Conservation (phyloP, 176 grass and related monocot species). For the Cymbopogon citratus region DNA sequence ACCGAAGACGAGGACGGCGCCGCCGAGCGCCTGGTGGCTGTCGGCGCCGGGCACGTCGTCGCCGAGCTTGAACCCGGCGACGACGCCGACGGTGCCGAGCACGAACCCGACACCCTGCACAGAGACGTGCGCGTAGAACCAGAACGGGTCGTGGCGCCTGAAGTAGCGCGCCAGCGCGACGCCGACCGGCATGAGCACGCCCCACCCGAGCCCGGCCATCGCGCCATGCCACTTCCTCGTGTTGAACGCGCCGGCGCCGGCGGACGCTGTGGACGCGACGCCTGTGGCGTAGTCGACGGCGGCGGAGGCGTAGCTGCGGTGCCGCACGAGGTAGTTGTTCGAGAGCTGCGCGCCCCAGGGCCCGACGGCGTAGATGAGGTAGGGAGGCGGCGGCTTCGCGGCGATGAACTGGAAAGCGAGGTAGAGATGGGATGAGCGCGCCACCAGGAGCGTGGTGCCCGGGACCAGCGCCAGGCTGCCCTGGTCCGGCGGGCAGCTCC, state of each 20-base stretch:
- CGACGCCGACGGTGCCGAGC: slow-evolving; percentile 36
- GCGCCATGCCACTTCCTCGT: slow-evolving; percentile 50
- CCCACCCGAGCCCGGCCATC: slow-evolving; percentile 50
- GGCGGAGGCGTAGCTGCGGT: slow-evolving; percentile 34
- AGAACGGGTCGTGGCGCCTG: slow-evolving; percentile 50
- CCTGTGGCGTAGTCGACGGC: slow-evolving; percentile 48
- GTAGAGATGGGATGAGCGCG: slow-evolving; percentile 47
- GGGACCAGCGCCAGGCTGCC: slow-evolving; percentile 41
- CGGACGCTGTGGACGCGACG: slow-evolving; percentile 2
- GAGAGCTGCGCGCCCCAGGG: slow-evolving; percentile 33
- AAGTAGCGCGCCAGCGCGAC: slow-evolving; percentile 58
- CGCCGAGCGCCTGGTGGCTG: slow-evolving; percentile 40
- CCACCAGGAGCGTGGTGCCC: slow-evolving; percentile 40
- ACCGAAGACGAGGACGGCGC: slow-evolving; percentile 43
- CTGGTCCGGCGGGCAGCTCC: slow-evolving; percentile 51
- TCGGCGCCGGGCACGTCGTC: slow-evolving; percentile 36
- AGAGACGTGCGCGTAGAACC: slow-evolving; percentile 73
- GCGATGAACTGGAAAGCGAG: slow-evolving; percentile 56
- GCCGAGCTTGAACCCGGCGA: slow-evolving; percentile 44
- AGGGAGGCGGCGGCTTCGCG: neutral
- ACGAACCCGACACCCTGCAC: slow-evolving; percentile 62
- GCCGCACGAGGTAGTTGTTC: slow-evolving; percentile 31
- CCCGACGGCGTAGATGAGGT: slow-evolving; percentile 68
- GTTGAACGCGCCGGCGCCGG: neutral
- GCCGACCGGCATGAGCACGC: slow-evolving; percentile 57